A percentile compares a stretch with the other conserved stretches of the same genome.
Conservation (phyloP, 345 rosid species). For the Theobroma cacao region DNA sequence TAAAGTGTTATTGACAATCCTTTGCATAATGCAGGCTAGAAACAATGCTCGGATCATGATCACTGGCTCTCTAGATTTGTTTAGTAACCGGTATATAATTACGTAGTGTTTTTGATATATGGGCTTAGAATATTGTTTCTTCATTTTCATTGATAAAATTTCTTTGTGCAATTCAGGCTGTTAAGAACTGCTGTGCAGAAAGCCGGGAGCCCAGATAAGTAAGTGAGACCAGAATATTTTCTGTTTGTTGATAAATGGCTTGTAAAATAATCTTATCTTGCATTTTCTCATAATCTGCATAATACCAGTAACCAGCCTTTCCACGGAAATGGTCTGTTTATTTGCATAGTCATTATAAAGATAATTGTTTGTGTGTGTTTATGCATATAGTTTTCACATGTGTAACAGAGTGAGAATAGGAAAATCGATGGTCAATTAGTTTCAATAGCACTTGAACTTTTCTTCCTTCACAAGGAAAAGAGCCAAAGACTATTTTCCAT, state of each 20-base stretch:
- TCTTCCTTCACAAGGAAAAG: not conserved
- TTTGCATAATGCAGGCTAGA: conserved; percentile 52
- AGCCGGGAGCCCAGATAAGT: conserved; percentile 50
- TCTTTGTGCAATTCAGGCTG: conserved; percentile 37
- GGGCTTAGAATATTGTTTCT: not conserved
- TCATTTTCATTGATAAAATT: conserved; percentile 16
- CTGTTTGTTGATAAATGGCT: not conserved
- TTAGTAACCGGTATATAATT: conserved; percentile 46
- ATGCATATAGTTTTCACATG: not conserved
- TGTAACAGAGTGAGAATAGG: not conserved
- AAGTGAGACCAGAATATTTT: conserved; percentile 20
- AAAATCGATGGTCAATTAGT: not conserved
- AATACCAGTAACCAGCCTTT: not conserved
- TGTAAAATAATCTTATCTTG: not conserved
- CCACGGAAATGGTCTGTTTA: not conserved
- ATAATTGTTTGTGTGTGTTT: not conserved
- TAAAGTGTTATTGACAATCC: not conserved
- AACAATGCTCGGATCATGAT: conserved; percentile 75
- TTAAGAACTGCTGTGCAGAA: conserved; percentile 56
- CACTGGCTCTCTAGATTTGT: conserved; percentile 61
- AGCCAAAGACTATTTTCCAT: not conserved
- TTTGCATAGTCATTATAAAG: not conserved
- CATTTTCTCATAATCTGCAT: not conserved
- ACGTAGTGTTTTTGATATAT: conserved; percentile 11
- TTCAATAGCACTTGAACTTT: not conserved